These are phyloP conservation scores for Pseudonectria foliicola DNA, from an alignment of 2,329 filamentous ascomycete genomes.

Conservation along the genomic window DNA sequence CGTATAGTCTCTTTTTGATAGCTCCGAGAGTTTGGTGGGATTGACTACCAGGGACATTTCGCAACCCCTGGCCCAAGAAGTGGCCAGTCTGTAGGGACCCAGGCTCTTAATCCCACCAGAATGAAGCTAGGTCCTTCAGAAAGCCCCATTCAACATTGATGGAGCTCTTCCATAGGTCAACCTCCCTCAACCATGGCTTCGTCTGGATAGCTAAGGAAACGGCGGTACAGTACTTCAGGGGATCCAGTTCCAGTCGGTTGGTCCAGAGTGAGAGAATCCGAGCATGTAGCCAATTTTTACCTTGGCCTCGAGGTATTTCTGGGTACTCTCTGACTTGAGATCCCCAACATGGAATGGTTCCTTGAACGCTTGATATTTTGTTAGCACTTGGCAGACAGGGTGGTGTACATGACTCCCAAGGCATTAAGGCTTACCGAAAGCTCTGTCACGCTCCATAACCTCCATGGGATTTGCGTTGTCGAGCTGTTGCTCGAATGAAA, in stretches of 20 bases:
- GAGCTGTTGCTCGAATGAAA: constrained; percentile 4
- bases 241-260: constrained; percentile 15
- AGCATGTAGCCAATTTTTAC: constrained; percentile 14
- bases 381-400: neutral
- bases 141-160: constrained; percentile 20
- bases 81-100: no score
- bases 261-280: constrained; percentile 1
- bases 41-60: no score
- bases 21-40: no score
- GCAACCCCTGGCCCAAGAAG: no score
- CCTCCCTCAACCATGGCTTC: constrained; percentile 21
- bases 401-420: rapidly evolving
- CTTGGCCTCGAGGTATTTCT: constrained; percentile 12
- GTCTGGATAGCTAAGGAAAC: constrained; percentile 23
- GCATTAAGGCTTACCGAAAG: constrained; percentile 9
- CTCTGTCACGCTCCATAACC: constrained; percentile 19
- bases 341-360: constrained; percentile 20
- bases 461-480: constrained; percentile 10
- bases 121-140: constrained; percentile 11
- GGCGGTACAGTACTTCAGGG: constrained; percentile 17
- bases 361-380: constrained; percentile 13
- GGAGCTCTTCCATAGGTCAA: constrained; percentile 25
- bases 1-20: no score
- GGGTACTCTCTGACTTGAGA: constrained; percentile 17
- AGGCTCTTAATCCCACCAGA: constrained; percentile 16